Conservation (phyloP, 148 eudicot species). For the Vaccinium macrocarpon region DNA sequence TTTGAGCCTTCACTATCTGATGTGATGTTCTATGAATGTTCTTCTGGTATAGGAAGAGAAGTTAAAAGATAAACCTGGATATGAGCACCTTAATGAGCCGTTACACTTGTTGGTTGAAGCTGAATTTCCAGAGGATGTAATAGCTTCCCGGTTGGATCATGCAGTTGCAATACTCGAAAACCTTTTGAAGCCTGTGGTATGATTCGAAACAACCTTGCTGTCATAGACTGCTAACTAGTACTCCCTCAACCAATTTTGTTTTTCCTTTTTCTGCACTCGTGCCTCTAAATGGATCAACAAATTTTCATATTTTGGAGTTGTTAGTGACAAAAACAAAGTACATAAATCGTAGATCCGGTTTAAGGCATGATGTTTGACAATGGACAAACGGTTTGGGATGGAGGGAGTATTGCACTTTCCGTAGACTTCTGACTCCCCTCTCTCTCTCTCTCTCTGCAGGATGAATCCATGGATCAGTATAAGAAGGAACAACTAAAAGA, state of each 20-base stretch:
- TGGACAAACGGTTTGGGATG: no score
- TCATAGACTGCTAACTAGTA: background rate
- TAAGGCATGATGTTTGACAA: no score
- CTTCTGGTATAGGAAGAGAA: slow-evolving; percentile 37
- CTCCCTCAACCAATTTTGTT: no score
- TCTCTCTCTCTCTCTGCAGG: slow-evolving; percentile 24
- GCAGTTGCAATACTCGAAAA: slow-evolving; percentile 39
- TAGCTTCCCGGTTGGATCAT: slow-evolving; percentile 42
- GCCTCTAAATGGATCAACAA: no score
- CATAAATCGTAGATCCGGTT: no score
- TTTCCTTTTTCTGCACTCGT: no score
- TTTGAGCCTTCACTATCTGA: background rate
- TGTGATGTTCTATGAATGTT: background rate
- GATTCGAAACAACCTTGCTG: background rate
- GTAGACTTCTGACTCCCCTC: background rate
- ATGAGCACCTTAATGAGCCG: slow-evolving; percentile 53
- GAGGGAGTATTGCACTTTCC: background rate
- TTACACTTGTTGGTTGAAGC: slow-evolving; percentile 51
- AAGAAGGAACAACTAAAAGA: slow-evolving; percentile 54
- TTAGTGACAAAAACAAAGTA: no score
- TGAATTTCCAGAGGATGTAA: slow-evolving; percentile 51
- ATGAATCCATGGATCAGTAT: slow-evolving; percentile 45
- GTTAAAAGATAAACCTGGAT: slow-evolving; percentile 50
- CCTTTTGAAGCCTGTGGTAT: slow-evolving; percentile 53
- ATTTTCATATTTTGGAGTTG: no score